phyloP scores from a whole-genome alignment of 768 basidiomycete species.

The Serpula lacrymans region DNA sequence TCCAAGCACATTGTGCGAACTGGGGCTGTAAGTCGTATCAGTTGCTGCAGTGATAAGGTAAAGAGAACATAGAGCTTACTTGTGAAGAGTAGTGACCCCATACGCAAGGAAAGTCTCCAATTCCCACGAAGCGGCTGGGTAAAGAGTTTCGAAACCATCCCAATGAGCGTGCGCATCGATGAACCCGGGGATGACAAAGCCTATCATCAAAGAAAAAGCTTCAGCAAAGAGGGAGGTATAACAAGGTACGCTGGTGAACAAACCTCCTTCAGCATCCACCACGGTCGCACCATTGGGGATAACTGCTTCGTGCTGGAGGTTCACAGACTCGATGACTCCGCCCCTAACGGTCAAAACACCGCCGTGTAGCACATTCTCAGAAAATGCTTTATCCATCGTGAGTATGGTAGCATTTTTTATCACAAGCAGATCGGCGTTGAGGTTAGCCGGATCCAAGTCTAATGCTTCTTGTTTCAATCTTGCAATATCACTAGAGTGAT shows the following conservation, averaged over 20 bases:
- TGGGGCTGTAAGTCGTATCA: slow-evolving; percentile 44
- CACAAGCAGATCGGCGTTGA: slow-evolving; percentile 46
- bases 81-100: slow-evolving; percentile 74
- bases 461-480: slow-evolving; percentile 54
- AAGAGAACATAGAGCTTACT: slow-evolving; percentile 40
- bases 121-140: slow-evolving; percentile 71
- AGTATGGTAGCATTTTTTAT: slow-evolving; percentile 68
- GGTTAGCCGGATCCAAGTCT: slow-evolving; percentile 8
- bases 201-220: slow-evolving; percentile 27
- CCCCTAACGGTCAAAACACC: slow-evolving; percentile 52
- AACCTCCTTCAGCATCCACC: slow-evolving; percentile 63
- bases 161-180: slow-evolving; percentile 79
- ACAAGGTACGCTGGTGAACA: slow-evolving; percentile 9
- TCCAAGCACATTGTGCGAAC: slow-evolving; percentile 56
- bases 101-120: slow-evolving; percentile 73
- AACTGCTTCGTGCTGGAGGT: slow-evolving; percentile 28
- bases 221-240: slow-evolving; percentile 1
- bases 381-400: no score
- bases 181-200: slow-evolving; percentile 67
- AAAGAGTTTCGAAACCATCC: slow-evolving; percentile 47
- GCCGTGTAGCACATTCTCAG: slow-evolving; percentile 47
- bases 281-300: slow-evolving; percentile 39
- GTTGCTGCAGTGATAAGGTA: neutral
- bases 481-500: slow-evolving; percentile 58
- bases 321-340: slow-evolving; percentile 56